Evolutionary conservation across 1,139 yeast genomes (phyloP), one percentile per base, ranked within the genome.

Genomic region (Pichia sp.): DNA sequence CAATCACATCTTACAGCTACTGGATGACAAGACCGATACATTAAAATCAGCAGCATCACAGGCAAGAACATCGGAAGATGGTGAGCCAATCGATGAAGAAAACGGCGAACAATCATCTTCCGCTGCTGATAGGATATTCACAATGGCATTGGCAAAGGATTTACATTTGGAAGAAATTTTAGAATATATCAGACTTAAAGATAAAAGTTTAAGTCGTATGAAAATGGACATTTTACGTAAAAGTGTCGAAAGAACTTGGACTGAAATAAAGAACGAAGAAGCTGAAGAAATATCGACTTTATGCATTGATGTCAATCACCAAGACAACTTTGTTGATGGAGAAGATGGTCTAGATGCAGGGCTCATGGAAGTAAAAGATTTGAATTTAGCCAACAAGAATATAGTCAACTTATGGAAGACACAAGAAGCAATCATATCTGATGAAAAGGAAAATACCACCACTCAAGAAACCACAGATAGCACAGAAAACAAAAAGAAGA

Each of bases 391-490:
- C 68, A 91, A 91, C 63, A 87, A 83, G 59, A 79, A 85, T 22
- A 85, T 90, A 2, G 85, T 85, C 0, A 75, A 81, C 17, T 66
- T 82, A 44, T 90, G 96, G 97, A 75, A 73, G 31, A 38, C n/a
- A 6, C 35, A 47, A 42, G 15, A 20, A 11, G 4, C 7, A 32
- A n/a, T 7, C 6, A 11, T 11, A 4, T 30, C 48, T 12, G 47
- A 51, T 30, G 46, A 55, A 20, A 38, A 42, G 14, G 34, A 37
- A 4, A 32, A 37, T n/a, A 17, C 12, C 4, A 17, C 35, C 3
- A 40, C 39, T 20, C 46, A 40, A n/a, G 49, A 43, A 40, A 53
- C 44, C 21, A 63, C 57, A 27, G 56, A 62, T 3, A 36, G 5
- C 9, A 30, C 9, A 15, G 27, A 12, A 24, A 37, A 31, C 12